phyloP scores from a whole-genome alignment of 352 stramenopile genomes.

The Stramenopiles sp. region DNA sequence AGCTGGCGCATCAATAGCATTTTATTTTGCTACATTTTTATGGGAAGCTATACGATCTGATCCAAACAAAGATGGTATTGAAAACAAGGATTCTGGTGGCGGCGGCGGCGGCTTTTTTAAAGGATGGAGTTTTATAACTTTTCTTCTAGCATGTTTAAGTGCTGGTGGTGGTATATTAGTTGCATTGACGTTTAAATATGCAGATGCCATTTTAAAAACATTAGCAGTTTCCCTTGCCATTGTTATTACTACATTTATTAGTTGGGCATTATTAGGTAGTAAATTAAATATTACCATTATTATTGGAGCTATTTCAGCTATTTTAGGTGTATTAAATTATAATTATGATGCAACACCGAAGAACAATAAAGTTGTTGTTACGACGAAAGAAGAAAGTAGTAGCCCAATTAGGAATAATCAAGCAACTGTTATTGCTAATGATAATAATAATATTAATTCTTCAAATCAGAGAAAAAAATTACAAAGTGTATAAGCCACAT shows the following conservation, averaged over 20 bases:
- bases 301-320: conserved; percentile 5
- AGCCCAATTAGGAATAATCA: no score
- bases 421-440: no score
- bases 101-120: conserved; percentile 4
- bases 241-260: conserved; percentile 16
- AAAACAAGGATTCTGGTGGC: neutral
- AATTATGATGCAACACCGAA: conserved; percentile 32
- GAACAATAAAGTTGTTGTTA: neutral
- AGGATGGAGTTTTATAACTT: neutral
- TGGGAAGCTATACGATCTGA: neutral
- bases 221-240: conserved; percentile 36
- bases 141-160: conserved; percentile 21
- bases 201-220: conserved; percentile 53
- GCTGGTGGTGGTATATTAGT: conserved; percentile 42
- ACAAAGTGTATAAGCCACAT: no score
- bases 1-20: conserved; percentile 16
- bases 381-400: neutral
- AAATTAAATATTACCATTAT: conserved; percentile 13
- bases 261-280: conserved; percentile 28
- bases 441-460: no score
- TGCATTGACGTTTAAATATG: conserved; percentile 46
- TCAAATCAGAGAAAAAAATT: no score
- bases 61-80: neutral
- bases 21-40: conserved; percentile 11
- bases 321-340: conserved; percentile 40